phyloP scores from a whole-genome alignment of 2,329 filamentous ascomycete genomes.

The Fusarium sororula region DNA sequence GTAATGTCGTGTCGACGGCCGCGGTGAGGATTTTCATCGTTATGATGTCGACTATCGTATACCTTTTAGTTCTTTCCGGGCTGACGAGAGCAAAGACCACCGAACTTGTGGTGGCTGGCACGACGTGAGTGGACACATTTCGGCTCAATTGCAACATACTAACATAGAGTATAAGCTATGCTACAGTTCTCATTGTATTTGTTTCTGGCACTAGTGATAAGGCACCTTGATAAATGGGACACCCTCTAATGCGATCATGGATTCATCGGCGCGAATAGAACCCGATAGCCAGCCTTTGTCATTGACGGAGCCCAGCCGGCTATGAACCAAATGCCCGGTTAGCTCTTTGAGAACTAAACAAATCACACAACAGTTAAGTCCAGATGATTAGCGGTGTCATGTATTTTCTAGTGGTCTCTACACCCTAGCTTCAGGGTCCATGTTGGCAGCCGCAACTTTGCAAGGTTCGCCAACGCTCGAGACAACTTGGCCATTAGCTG shows the following conservation, averaged over 20 bases:
- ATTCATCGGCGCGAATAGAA: background rate
- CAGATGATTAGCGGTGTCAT: background rate
- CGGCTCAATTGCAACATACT: rapidly evolving
- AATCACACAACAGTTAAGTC: rapidly evolving
- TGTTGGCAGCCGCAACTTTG: background rate
- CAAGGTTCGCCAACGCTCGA: conserved; percentile 4
- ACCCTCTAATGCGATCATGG: too few species aligned
- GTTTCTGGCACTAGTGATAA: background rate
- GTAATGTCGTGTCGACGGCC: background rate
- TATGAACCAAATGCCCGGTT: background rate
- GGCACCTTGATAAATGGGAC: background rate
- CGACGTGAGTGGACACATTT: background rate
- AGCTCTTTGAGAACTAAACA: background rate
- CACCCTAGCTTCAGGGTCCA: conserved; percentile 6
- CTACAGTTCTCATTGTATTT: conserved; percentile 4
- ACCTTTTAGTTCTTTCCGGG: background rate
- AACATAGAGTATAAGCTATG: background rate
- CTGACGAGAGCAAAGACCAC: background rate
- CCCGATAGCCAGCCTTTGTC: rapidly evolving
- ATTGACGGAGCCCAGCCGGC: too few species aligned
- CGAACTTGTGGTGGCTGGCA: background rate
- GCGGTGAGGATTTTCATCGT: background rate
- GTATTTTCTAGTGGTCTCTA: background rate
- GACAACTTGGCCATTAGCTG: background rate
- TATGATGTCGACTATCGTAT: background rate